These are phyloP conservation scores for Metarhizium sp. DNA, from an alignment of 2,329 filamentous ascomycete species.

Conservation along the genomic window DNA sequence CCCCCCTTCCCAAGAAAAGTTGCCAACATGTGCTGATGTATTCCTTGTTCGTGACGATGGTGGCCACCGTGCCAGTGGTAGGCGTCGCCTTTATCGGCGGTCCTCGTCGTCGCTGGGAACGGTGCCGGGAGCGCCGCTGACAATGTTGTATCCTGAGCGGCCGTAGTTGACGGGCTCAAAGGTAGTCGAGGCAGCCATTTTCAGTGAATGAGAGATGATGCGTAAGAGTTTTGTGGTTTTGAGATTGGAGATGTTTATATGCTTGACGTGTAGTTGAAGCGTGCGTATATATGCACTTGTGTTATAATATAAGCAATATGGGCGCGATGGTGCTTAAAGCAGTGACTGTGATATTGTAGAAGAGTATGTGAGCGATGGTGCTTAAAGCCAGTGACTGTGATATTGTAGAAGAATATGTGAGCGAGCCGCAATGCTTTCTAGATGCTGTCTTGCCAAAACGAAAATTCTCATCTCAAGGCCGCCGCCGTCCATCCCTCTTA, in stretches of 20 bases:
- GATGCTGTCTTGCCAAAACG: background rate
- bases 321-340: background rate
- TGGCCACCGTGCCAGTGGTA: slow-evolving; percentile 26
- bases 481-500: background rate
- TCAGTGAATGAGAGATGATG: background rate
- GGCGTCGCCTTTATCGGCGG: background rate
- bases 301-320: background rate
- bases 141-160: slow-evolving; percentile 35
- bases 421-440: background rate
- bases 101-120: slow-evolving; percentile 3
- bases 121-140: slow-evolving; percentile 17
- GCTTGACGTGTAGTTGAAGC: background rate
- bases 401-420: background rate
- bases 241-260: no score
- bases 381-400: background rate
- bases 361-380: background rate
- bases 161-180: slow-evolving; percentile 27
- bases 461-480: background rate
- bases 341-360: background rate
- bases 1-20: background rate
- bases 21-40: background rate
- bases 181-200: slow-evolving; percentile 12
- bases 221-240: no score
- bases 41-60: background rate
- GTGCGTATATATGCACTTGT: background rate